Evolutionary conservation across 163 green algal genomes (phyloP).

Genomic region (Volvox carteri): DNA sequence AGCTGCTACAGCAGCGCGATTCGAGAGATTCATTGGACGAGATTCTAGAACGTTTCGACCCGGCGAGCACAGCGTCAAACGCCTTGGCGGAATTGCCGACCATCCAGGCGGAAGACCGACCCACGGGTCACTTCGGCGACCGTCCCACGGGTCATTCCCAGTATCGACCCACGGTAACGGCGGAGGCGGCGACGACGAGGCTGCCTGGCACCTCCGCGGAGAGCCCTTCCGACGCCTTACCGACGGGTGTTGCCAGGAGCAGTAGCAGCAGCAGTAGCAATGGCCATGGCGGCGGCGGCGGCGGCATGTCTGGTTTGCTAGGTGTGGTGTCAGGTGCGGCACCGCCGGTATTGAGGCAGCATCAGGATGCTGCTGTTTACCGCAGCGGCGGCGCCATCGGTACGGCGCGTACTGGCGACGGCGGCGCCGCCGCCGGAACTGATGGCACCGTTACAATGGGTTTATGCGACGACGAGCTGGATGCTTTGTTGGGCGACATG

Average conservation of each 20-base stretch:
- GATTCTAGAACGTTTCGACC: background rate
- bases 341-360: background rate
- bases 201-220: background rate
- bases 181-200: background rate
- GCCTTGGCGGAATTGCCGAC: too few relatives aligned
- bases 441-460: conserved; percentile 11
- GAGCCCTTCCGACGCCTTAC: background rate
- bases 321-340: background rate
- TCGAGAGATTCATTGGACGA: background rate
- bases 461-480: conserved; percentile 1
- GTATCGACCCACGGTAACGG: background rate
- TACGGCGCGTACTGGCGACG: too few relatives aligned
- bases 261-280: background rate
- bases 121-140: background rate
- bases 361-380: background rate
- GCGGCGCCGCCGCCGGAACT: background rate
- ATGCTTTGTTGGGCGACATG: background rate
- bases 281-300: background rate
- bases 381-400: background rate
- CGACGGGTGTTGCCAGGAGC: background rate
- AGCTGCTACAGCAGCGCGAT: background rate
- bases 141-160: background rate
- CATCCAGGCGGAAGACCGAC: background rate
- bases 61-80: background rate
- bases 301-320: background rate